Evolutionary conservation across 2,329 filamentous ascomycete species (phyloP).

Genomic region (Huntiella moniliformis): DNA sequence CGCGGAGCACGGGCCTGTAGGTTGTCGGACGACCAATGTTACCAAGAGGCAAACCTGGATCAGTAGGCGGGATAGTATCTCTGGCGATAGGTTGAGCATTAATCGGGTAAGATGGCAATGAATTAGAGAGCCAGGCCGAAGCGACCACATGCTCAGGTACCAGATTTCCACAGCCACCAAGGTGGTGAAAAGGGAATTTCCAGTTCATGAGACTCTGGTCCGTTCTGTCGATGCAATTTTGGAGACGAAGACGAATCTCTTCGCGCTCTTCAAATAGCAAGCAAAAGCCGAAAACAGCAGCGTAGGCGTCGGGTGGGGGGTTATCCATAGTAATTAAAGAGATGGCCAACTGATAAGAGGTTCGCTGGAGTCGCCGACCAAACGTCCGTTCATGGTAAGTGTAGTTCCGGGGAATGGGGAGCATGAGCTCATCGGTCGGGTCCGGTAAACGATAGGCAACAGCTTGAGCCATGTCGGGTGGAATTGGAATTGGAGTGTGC

Average conservation of each 20-base stretch:
- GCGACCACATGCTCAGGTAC: background rate
- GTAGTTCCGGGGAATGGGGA: constrained; percentile 33
- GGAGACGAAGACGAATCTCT: constrained; percentile 26
- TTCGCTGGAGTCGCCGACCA: constrained; percentile 49
- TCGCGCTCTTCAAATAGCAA: constrained; percentile 38
- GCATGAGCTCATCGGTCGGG: constrained; percentile 1
- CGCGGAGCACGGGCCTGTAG: background rate
- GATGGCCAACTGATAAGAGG: constrained; percentile 42
- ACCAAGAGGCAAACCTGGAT: background rate
- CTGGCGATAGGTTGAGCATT: no score
- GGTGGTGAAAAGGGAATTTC: constrained; percentile 41
- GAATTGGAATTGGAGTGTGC: background rate
- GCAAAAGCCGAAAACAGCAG: constrained; percentile 51
- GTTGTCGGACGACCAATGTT: constrained; percentile 1
- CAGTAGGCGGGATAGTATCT: background rate
- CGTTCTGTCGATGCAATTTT: constrained; percentile 17
- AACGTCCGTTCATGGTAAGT: constrained; percentile 48
- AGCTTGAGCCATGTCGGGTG: background rate
- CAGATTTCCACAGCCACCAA: constrained; percentile 51
- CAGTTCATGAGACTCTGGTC: constrained; percentile 35
- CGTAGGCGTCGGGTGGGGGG: constrained; percentile 28
- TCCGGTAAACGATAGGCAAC: background rate
- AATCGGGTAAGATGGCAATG: background rate
- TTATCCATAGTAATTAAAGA: constrained; percentile 32
- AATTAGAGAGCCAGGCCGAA: background rate